A percentile compares a stretch with the other conserved stretches of the same genome.
Conservation (phyloP, 2,329 filamentous ascomycete genomes). For the Paracamarosporium sp. region DNA sequence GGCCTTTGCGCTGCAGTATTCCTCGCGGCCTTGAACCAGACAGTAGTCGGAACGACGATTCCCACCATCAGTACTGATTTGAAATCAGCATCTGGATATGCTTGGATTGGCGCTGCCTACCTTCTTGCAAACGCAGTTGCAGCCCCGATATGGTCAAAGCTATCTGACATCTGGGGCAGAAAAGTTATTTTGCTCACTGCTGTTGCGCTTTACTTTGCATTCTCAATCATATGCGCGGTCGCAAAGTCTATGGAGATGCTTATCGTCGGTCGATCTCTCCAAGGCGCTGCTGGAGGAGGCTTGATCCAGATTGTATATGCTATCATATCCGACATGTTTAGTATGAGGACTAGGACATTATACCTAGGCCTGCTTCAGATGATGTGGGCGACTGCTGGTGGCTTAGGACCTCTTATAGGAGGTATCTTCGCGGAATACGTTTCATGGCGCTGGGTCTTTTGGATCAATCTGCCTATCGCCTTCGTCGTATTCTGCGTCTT, state of each 20-base stretch:
- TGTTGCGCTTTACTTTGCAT: constrained; percentile 38
- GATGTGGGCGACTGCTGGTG: constrained; percentile 59
- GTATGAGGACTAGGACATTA: constrained; percentile 15
- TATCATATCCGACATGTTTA: constrained; percentile 60
- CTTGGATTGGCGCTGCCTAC: constrained; percentile 79
- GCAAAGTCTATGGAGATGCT: constrained; percentile 55
- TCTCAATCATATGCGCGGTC: constrained; percentile 52
- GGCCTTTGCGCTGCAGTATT: constrained; percentile 24
- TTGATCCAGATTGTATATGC: constrained; percentile 49
- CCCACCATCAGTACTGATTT: constrained; percentile 70
- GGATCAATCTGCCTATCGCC: constrained; percentile 44
- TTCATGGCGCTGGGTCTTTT: constrained; percentile 45
- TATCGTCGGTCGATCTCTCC: constrained; percentile 58
- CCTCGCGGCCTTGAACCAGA: constrained; percentile 55
- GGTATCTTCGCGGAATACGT: constrained; percentile 49
- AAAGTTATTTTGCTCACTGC: constrained; percentile 57
- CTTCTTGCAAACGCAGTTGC: constrained; percentile 72
- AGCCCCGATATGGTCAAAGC: constrained; percentile 72
- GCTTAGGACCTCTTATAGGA: constrained; percentile 57
- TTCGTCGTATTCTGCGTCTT: background rate
- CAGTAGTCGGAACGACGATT: constrained; percentile 70
- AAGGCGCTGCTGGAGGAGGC: constrained; percentile 52
- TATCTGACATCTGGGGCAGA: constrained; percentile 64
- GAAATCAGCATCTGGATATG: constrained; percentile 71
- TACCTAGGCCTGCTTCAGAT: constrained; percentile 56